These are phyloP conservation scores for Craterostigma plantagineum DNA, from an alignment of 257 asterid species.

Conservation along the genomic window DNA sequence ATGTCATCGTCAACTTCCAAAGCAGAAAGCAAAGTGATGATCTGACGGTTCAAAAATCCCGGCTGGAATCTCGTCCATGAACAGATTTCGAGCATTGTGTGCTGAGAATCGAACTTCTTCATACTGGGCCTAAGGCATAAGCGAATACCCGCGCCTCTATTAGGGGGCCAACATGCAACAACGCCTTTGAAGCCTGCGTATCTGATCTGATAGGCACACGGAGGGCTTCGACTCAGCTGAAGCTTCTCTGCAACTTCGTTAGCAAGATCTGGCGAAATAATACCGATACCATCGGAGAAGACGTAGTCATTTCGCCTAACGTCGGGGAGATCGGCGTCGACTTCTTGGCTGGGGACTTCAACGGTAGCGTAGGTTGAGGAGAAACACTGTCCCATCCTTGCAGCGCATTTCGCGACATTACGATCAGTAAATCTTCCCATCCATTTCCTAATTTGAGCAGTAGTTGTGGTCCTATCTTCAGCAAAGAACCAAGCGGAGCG, in stretches of 20 bases:
- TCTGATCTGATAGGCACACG: constrained; percentile 85
- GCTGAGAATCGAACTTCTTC: constrained; percentile 65
- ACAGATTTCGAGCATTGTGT: constrained; percentile 72
- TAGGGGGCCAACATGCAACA: constrained; percentile 62
- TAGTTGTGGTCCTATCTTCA: constrained; percentile 23
- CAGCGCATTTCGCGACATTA: constrained; percentile 79
- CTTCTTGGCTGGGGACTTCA: constrained; percentile 29
- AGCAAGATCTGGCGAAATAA: constrained; percentile 59
- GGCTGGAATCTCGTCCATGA: constrained; percentile 87
- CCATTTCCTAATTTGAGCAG: constrained; percentile 39
- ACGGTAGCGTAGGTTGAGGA: constrained; percentile 93
- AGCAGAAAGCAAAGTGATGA: constrained; percentile 67
- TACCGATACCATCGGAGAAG: constrained; percentile 92
- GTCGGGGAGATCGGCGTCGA: constrained; percentile 26
- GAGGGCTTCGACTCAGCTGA: constrained; percentile 32
- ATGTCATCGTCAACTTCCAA: constrained; percentile 39
- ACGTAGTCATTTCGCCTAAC: constrained; percentile 36
- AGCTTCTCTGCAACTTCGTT: constrained; percentile 55
- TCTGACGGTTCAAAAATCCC: constrained; percentile 81
- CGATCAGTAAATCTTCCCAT: constrained; percentile 57
- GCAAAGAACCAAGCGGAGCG: constrained; percentile 97
- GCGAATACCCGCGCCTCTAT: constrained; percentile 15
- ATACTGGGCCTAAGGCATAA: constrained; percentile 56
- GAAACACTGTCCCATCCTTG: constrained; percentile 92
- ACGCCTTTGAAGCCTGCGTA: constrained; percentile 89